A percentile compares a stretch with the other conserved stretches of the same genome.
phyloP scores from a whole-genome alignment of 495 filamentous ascomycete genomes.

The Thozetella sp. region DNA sequence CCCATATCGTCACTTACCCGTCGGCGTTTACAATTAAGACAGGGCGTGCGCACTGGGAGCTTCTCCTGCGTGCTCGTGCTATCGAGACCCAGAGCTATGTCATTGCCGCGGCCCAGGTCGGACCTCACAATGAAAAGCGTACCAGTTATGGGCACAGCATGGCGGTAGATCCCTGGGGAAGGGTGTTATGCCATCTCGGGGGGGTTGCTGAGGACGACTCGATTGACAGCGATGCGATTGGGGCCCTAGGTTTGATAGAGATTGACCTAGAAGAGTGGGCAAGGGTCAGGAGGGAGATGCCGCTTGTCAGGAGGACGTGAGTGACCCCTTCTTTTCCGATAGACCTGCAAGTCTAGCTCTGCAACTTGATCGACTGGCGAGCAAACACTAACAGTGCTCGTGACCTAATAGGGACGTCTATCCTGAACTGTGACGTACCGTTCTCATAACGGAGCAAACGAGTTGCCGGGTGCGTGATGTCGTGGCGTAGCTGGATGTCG shows the following conservation, averaged over 20 bases:
- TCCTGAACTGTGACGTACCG: conserved; percentile 48
- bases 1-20: conserved; percentile 83
- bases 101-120: conserved; percentile 84
- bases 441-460: too few species aligned
- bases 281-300: conserved; percentile 61
- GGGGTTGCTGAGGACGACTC: conserved; percentile 49
- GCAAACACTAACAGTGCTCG: background rate
- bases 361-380: too few species aligned
- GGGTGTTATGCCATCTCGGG: conserved; percentile 65
- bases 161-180: conserved; percentile 88
- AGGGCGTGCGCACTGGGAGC: conserved; percentile 83
- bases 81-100: conserved; percentile 91
- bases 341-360: background rate
- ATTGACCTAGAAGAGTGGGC: conserved; percentile 46
- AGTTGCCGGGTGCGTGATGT: too few species aligned
- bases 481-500: too few species aligned
- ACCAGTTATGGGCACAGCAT: conserved; percentile 87
- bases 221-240: conserved; percentile 31
- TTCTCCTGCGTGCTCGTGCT: conserved; percentile 75
- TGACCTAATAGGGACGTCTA: conserved; percentile 56
- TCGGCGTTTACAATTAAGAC: conserved; percentile 91
- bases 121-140: conserved; percentile 76
- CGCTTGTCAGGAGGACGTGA: conserved; percentile 57
- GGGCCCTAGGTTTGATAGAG: conserved; percentile 46
- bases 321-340: conserved; percentile 11